These are phyloP conservation scores for Nyctanthes arbortristis DNA, from an alignment of 257 asterid species.

Conservation along the genomic window DNA sequence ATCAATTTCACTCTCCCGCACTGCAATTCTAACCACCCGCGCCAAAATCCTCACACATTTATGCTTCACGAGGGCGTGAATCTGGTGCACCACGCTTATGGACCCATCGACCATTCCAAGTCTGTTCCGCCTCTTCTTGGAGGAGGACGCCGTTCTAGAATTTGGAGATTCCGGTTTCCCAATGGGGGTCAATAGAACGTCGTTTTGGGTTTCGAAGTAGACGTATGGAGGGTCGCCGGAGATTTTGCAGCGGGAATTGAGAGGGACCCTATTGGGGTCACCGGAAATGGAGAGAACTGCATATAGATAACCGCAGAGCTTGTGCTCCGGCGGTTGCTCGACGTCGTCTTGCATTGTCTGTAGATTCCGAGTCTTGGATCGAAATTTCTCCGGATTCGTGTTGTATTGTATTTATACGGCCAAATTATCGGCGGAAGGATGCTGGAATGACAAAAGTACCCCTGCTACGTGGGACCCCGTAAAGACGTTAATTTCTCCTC, in stretches of 20 bases:
- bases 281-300: constrained; percentile 41
- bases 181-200: constrained; percentile 46
- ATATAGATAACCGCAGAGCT: constrained; percentile 75
- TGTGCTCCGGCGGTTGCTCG: constrained; percentile 42
- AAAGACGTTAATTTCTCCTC: too few relatives aligned
- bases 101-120: constrained; percentile 82
- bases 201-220: constrained; percentile 42
- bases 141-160: constrained; percentile 25
- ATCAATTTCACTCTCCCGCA: constrained; percentile 23
- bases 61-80: constrained; percentile 52
- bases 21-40: constrained; percentile 39
- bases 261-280: constrained; percentile 29
- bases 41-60: constrained; percentile 65
- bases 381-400: too few relatives aligned
- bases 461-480: too few relatives aligned
- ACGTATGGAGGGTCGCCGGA: constrained; percentile 37
- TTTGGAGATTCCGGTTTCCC: constrained; percentile 18
- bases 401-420: too few relatives aligned
- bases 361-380: neutral
- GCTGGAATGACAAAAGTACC: too few relatives aligned
- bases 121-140: constrained; percentile 52
- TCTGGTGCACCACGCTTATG: constrained; percentile 69
- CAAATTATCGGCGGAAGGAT: too few relatives aligned
- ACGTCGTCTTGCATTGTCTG: constrained; percentile 38
- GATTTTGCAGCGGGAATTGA: constrained; percentile 49